These are phyloP conservation scores for Viola odorata DNA, from an alignment of 345 rosid species.

Conservation along the genomic window DNA sequence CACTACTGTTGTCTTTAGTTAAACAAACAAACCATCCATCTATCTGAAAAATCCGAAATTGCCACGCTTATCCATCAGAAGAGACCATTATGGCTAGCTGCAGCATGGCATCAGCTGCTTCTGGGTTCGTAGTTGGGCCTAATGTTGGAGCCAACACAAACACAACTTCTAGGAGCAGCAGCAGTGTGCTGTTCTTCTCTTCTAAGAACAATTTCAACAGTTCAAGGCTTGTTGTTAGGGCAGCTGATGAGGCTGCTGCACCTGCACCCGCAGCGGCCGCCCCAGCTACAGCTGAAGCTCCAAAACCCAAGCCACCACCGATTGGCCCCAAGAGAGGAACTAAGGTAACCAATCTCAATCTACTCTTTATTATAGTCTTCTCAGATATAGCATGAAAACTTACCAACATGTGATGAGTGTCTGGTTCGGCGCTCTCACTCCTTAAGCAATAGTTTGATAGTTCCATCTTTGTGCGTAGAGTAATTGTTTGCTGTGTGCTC, in stretches of 20 bases:
- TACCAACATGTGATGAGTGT: too few relatives aligned
- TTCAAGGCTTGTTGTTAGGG: conserved; percentile 57
- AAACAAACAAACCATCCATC: background rate
- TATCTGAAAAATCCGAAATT: background rate
- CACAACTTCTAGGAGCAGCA: conserved; percentile 33
- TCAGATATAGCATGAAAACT: too few relatives aligned
- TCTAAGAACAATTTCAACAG: conserved; percentile 24
- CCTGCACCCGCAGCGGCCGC: conserved; percentile 38
- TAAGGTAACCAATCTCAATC: conserved; percentile 36
- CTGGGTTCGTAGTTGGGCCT: conserved; percentile 46
- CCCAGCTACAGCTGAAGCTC: conserved; percentile 31
- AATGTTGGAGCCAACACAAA: conserved; percentile 26
- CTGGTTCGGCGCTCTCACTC: too few relatives aligned
- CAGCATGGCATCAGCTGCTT: conserved; percentile 69
- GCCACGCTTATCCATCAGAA: conserved; percentile 2
- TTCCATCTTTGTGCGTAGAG: too few relatives aligned
- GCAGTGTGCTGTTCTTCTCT: conserved; percentile 36
- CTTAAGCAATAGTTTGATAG: too few relatives aligned
- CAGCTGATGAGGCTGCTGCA: conserved; percentile 49
- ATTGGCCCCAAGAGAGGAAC: conserved; percentile 92
- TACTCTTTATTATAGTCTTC: too few relatives aligned
- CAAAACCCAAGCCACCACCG: conserved; percentile 66
- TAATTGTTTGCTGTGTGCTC: too few relatives aligned
- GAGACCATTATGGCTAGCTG: conserved; percentile 44
- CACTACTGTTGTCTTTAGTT: background rate